A percentile compares a stretch with the other conserved stretches of the same genome.
These are phyloP conservation scores for Podospora pseudoanserina DNA, from an alignment of 495 filamentous ascomycete species.

Conservation along the genomic window DNA sequence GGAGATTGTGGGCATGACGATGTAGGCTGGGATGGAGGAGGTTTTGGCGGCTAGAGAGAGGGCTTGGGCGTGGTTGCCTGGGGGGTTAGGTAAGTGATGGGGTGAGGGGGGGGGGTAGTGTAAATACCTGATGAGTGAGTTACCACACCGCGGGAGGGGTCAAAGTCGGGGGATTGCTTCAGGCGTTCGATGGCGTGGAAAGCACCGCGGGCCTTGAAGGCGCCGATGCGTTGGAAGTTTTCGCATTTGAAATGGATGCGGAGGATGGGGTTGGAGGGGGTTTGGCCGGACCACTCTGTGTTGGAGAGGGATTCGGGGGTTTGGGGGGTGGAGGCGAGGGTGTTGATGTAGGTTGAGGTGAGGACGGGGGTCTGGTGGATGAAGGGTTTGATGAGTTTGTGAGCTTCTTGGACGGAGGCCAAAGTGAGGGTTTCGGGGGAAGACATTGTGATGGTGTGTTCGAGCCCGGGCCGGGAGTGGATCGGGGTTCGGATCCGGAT, in stretches of 20 bases:
- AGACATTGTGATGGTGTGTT: conserved; percentile 45
- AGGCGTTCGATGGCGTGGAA: conserved; percentile 83
- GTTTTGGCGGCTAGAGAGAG: conserved; percentile 79
- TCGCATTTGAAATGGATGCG: conserved; percentile 95
- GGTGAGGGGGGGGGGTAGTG: neutral
- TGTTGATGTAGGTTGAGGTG: conserved; percentile 68
- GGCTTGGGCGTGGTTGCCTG: conserved; percentile 92
- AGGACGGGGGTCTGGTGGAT: conserved; percentile 82
- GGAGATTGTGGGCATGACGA: conserved; percentile 87
- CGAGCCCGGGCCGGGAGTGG: neutral
- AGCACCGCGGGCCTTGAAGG: conserved; percentile 89
- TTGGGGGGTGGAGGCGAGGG: conserved; percentile 68
- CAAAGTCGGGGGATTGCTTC: conserved; percentile 58
- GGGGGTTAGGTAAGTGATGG: neutral
- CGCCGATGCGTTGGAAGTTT: conserved; percentile 85
- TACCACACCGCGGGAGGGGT: conserved; percentile 66
- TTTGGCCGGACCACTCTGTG: conserved; percentile 55
- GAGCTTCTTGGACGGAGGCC: conserved; percentile 63
- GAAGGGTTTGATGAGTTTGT: conserved; percentile 65
- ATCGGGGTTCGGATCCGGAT: conserved; percentile 6
- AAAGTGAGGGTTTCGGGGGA: conserved; percentile 60
- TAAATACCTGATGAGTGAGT: conserved; percentile 83
- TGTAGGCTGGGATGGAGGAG: conserved; percentile 59
- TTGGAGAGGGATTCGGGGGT: conserved; percentile 47
- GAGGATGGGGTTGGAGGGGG: conserved; percentile 60